Base-by-base conservation (phyloP, 139 green algal species). In the Chlorella sp. region DNA sequence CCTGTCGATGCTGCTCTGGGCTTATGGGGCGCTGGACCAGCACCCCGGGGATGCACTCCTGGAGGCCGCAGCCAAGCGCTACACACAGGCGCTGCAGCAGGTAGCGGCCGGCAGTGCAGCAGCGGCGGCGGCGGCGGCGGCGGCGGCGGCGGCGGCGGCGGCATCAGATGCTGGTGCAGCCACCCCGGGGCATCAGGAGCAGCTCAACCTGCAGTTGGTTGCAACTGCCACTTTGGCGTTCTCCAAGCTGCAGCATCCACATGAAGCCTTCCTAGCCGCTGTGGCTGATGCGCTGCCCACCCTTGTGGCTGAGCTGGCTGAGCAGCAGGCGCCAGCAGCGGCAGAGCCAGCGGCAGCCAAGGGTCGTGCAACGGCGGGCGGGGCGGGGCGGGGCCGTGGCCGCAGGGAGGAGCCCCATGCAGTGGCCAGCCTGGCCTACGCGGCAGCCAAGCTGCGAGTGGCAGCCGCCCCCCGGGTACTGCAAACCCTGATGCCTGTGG, bases 371-470 rank as follows among this genome's bases (percentile, higher is more conserved):
- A 14, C 38, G 41, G 24, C 22, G 4, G 24, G 40, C 34, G 7
- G 19, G n/a, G 28, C 51, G 24, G 51, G 51, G 9, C 51, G 51
- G 13, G 14, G 51, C 51, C 51, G 51, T 16, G 24, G 51, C 51
- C 51, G 70, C 19, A 36, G 7, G 73, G 2, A 28, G 28, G 16
- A 41, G 28, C 73, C 28, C 73, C 90, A 81, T 75, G 82, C 19
- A 75, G 51, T 93, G 26, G 85, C 82, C 76, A 90, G 90, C 73
- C 89, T 88, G 2, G 62, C 88, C 32, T 93, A 87, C 84, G 88
- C 84, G 2, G 82, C 89, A 24, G 85, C 85, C 41, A 93, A 90
- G 76, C 86, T 94, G 72, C 79, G 77, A 4, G 60, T 89, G 56
- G 20, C 43, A 20, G 67, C 90, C 28, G 60, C 48, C 5, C 54